Base-by-base conservation (phyloP, 257 asterid genomes). In the Salvia splendens region DNA sequence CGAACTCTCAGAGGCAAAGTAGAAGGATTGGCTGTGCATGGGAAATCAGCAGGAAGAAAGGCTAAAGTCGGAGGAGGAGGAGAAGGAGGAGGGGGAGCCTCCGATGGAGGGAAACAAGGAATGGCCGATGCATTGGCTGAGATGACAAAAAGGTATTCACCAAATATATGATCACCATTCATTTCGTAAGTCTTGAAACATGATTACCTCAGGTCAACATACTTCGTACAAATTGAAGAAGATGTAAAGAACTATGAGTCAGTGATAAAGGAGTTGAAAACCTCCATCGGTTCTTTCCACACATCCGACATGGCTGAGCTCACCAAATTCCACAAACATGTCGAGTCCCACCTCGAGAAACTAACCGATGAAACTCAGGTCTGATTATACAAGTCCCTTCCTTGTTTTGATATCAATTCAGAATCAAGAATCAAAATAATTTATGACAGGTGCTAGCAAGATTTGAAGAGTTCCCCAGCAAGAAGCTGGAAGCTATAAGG, bases 111-210 rank as follows among this genome's bases (percentile, higher is more conserved):
- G 14, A 88, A 90, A 75, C 89, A 84, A 50, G 95, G 97, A 45
- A 89, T 89, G 97, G 97, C 97, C 42, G 98, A 92, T 86, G 98
- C 98, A 65, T 81, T 92, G 64, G 97, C 96, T 40, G 98, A 92
- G 82, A 89, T 92, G 89, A 86, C 96, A 46, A 92, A 92, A 79
- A 84, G 95, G 98, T 86, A 76, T 8, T 45, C 3, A 40, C 45
- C 11, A 40, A 24, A 6, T 12, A 48, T 5, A 48, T 47, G 20
- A n/a, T 48, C 28, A 14, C 10, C 61, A 49, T 14, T 33, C 30
- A 30, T 43, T 43, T 48, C 30, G 6, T 15, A 24, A 28, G 33
- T 15, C 7, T 20, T 16, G 6, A 20, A 10, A n/a, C 5, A 10
- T 20, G 43, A 48, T 56, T 17, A 20, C 11, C 32, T 74, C 87